phyloP scores from a whole-genome alignment of 2,329 filamentous ascomycete genomes.

The Didymella exigua region DNA sequence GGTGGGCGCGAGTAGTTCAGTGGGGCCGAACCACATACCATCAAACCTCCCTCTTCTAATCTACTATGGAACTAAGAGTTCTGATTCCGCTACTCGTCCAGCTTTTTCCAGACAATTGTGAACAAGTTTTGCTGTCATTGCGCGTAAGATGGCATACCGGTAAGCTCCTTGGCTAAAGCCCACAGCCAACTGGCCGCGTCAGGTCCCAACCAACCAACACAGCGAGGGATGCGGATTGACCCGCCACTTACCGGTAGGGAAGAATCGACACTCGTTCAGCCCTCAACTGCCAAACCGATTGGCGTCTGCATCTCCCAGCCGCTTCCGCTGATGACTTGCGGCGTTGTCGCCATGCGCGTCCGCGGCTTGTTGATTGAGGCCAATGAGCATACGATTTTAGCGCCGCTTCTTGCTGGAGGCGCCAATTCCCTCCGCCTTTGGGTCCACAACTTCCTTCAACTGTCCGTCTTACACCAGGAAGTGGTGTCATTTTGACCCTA shows the following conservation, averaged over 20 bases:
- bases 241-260: slow-evolving; percentile 16
- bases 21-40: slow-evolving; percentile 10
- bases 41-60: slow-evolving; percentile 1
- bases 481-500: slow-evolving; percentile 10
- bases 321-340: slow-evolving; percentile 14
- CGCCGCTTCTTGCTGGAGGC: slow-evolving; percentile 13
- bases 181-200: slow-evolving; percentile 1
- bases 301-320: slow-evolving; percentile 15
- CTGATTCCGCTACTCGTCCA: not conserved
- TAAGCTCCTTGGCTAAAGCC: slow-evolving; percentile 4
- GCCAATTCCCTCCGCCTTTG: not conserved
- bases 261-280: slow-evolving; percentile 12
- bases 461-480: slow-evolving; percentile 3
- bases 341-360: slow-evolving; percentile 10
- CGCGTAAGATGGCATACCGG: slow-evolving; percentile 6
- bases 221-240: slow-evolving; percentile 8
- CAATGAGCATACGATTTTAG: slow-evolving; percentile 16
- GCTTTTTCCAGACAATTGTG: slow-evolving; percentile 1
- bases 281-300: slow-evolving; percentile 11
- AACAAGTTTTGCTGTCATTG: not conserved
- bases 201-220: slow-evolving; percentile 2
- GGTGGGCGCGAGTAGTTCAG: not conserved
- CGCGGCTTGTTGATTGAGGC: not conserved
- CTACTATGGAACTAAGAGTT: not conserved
- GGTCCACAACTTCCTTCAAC: slow-evolving; percentile 9